These are phyloP conservation scores for Leptosphaerulina australis DNA, from an alignment of 2,329 filamentous ascomycete species.

Conservation along the genomic window DNA sequence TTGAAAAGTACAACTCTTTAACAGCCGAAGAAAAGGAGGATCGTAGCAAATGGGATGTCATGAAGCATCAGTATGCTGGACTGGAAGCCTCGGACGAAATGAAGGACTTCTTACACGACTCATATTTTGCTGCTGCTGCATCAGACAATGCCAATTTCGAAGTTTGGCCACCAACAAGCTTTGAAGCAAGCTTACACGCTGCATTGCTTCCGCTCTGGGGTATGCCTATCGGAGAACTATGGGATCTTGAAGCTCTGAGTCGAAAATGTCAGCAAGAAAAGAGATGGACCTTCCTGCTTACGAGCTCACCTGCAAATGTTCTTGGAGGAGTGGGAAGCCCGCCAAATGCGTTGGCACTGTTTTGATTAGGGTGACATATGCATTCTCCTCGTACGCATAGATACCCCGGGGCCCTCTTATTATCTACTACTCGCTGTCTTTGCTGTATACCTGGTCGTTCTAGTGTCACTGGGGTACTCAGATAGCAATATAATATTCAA, in stretches of 20 bases:
- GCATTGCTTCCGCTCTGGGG: conserved; percentile 38
- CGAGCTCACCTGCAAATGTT: conserved; percentile 55
- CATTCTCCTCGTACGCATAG: not conserved
- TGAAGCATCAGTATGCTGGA: conserved; percentile 44
- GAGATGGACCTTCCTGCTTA: conserved; percentile 60
- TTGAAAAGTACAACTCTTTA: conserved; percentile 21
- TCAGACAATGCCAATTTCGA: conserved; percentile 47
- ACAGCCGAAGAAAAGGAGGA: conserved; percentile 12
- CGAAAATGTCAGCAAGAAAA: conserved; percentile 35
- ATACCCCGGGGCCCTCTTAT: no score
- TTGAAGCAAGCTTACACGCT: conserved; percentile 30
- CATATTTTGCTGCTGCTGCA: conserved; percentile 36
- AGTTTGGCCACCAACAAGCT: conserved; percentile 28
- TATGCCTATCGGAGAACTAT: conserved; percentile 46
- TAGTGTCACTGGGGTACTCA: not conserved
- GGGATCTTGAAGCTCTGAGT: conserved; percentile 41
- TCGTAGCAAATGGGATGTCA: conserved; percentile 15
- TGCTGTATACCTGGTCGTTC: not conserved
- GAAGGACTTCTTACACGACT: conserved; percentile 85
- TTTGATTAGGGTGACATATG: conserved; percentile 8
- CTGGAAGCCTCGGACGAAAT: conserved; percentile 87
- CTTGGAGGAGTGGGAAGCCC: conserved; percentile 37
- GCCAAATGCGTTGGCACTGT: conserved; percentile 37
- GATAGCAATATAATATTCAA: not conserved
- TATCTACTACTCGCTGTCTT: not conserved